A percentile compares a stretch with the other conserved stretches of the same genome.
phyloP scores from a whole-genome alignment of 768 basidiomycete genomes.

The Suillus cothurnatus region DNA sequence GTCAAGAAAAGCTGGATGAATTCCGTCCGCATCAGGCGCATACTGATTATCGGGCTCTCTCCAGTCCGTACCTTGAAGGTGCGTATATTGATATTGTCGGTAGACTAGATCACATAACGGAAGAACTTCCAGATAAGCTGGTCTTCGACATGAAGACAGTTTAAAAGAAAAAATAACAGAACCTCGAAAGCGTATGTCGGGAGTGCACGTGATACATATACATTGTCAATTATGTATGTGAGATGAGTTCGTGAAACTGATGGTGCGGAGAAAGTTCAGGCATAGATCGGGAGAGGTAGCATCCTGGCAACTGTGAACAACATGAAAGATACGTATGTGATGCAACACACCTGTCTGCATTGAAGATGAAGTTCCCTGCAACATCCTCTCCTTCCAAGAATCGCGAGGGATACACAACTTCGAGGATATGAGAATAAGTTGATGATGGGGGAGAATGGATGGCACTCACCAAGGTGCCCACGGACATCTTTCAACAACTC shows the following conservation, averaged over 20 bases:
- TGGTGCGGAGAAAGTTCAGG: slow-evolving; percentile 35
- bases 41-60: slow-evolving; percentile 7
- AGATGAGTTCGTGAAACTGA: not conserved
- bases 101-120: not conserved
- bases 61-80: slow-evolving; percentile 8
- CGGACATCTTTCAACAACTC: slow-evolving; percentile 69
- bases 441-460: not conserved
- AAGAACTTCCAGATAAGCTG: slow-evolving; percentile 6
- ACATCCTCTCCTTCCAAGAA: slow-evolving; percentile 95
- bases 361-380: slow-evolving; percentile 92
- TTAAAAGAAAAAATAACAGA: not conserved
- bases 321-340: not conserved
- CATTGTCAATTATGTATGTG: slow-evolving; percentile 5
- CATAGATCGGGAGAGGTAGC: slow-evolving; percentile 75
- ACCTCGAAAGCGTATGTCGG: not conserved
- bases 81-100: not conserved
- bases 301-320: slow-evolving; percentile 41
- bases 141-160: slow-evolving; percentile 7
- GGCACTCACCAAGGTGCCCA: slow-evolving; percentile 79
- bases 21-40: slow-evolving; percentile 14
- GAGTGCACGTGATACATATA: not conserved
- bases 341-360: slow-evolving; percentile 68
- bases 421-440: not conserved
- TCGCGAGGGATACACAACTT: slow-evolving; percentile 81
- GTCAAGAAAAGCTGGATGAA: slow-evolving; percentile 10